phyloP scores from a whole-genome alignment of 73 alveolate species.

The Paramecium tetraurelia region DNA sequence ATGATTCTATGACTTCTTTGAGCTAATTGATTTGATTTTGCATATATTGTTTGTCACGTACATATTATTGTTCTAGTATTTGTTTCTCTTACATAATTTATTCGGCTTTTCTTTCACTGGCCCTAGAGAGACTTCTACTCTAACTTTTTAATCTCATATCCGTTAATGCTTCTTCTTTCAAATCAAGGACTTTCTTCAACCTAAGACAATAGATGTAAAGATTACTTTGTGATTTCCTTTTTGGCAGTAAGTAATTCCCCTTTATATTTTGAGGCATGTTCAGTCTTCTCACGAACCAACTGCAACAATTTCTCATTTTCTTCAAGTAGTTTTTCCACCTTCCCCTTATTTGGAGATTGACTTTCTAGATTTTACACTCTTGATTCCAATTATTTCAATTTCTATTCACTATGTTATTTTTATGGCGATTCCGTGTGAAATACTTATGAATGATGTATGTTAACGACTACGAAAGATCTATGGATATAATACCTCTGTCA shows the following conservation, averaged over 20 bases:
- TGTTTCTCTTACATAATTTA: background rate
- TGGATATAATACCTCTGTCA: background rate
- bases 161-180: conserved; percentile 47
- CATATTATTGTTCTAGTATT: background rate
- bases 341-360: background rate
- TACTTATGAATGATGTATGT: conserved; percentile 40
- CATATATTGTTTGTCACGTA: background rate
- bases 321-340: background rate
- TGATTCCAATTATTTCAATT: conserved; percentile 30
- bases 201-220: background rate
- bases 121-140: conserved; percentile 20
- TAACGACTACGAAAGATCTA: background rate
- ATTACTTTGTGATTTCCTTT: conserved; percentile 25
- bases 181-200: background rate
- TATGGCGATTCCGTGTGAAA: conserved; percentile 29
- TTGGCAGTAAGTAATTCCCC: conserved; percentile 45
- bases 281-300: background rate
- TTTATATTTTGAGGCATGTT: background rate
- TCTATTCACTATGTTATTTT: background rate
- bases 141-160: conserved; percentile 19
- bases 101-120: background rate
- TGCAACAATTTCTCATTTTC: conserved; percentile 3
- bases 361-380: conserved; percentile 2
- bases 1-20: conserved; percentile 26
- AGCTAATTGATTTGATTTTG: background rate